Conservation (phyloP, 331 rosid species). For the Cydonia oblonga region DNA sequence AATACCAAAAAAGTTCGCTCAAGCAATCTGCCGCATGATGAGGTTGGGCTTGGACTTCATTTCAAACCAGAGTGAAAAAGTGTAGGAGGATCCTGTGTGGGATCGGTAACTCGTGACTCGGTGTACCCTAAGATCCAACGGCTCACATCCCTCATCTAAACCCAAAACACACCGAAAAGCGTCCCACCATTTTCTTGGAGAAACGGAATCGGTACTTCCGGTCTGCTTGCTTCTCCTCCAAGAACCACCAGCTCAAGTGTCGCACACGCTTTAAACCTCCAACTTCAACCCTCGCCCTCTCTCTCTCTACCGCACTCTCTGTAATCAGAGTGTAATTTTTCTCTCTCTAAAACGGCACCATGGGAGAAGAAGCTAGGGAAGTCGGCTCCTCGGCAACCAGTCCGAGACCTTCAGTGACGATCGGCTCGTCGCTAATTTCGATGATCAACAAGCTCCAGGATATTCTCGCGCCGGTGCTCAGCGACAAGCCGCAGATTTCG, state of each 20-base stretch:
- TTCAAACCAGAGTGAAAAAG: no score
- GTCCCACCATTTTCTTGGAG: neutral
- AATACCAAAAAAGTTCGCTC: no score
- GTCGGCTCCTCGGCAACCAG: neutral
- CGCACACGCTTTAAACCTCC: neutral
- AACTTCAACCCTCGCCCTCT: neutral
- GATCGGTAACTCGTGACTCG: no score
- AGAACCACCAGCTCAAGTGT: neutral
- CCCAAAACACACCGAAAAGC: neutral
- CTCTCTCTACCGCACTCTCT: neutral
- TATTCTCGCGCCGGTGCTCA: slow-evolving; percentile 8
- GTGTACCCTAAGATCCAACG: neutral
- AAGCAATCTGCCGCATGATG: no score
- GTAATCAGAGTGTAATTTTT: neutral
- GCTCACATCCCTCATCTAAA: neutral
- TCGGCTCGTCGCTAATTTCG: slow-evolving; percentile 12
- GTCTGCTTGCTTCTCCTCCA: neutral
- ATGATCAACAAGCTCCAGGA: slow-evolving; percentile 27
- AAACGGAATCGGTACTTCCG: neutral
- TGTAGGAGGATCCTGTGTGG: no score
- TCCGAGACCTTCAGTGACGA: slow-evolving; percentile 1
- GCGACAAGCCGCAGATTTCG: slow-evolving; percentile 9
- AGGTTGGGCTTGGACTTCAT: neutral
- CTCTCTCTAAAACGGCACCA: neutral
- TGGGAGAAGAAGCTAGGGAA: slow-evolving; percentile 15